Evolutionary conservation across 78 protist genomes (phyloP).

Genomic region (Guillardia theta): DNA sequence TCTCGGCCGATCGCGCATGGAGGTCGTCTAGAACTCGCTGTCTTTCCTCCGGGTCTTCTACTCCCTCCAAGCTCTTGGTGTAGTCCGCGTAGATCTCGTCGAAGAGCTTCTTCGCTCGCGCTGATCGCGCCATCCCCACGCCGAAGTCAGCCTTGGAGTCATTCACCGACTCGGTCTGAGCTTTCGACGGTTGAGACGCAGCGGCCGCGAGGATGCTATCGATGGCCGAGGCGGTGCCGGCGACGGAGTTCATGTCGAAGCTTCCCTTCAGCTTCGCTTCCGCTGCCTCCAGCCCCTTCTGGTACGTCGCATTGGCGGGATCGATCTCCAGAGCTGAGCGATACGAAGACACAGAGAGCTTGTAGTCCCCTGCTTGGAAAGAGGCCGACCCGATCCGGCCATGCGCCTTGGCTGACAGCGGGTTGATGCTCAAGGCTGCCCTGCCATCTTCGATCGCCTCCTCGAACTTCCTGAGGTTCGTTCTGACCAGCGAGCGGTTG

Average conservation of each 20-base stretch:
- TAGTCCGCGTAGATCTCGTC: constrained; percentile 18
- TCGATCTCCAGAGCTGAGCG: background rate
- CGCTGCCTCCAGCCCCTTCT: background rate
- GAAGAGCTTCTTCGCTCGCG: background rate
- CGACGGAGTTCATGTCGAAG: background rate
- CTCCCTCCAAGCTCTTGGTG: background rate
- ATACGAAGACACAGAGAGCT: background rate
- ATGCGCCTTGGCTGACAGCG: background rate
- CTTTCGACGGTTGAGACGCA: background rate
- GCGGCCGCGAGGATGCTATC: background rate
- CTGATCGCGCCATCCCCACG: background rate
- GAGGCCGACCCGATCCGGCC: background rate
- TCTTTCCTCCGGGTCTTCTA: background rate
- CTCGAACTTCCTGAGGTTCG: background rate
- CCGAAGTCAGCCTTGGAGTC: background rate
- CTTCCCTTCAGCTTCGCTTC: background rate
- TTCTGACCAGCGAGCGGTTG: background rate
- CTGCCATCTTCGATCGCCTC: background rate
- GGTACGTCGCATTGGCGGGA: background rate
- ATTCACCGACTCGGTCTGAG: background rate
- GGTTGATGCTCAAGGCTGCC: background rate
- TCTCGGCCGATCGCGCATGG: background rate
- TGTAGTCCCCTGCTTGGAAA: background rate
- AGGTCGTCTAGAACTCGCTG: background rate
- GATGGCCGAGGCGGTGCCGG: background rate